A percentile compares a stretch with the other conserved stretches of the same genome.
Conservation (phyloP, 345 rosid genomes). For the Eucalyptus lansdowneana region DNA sequence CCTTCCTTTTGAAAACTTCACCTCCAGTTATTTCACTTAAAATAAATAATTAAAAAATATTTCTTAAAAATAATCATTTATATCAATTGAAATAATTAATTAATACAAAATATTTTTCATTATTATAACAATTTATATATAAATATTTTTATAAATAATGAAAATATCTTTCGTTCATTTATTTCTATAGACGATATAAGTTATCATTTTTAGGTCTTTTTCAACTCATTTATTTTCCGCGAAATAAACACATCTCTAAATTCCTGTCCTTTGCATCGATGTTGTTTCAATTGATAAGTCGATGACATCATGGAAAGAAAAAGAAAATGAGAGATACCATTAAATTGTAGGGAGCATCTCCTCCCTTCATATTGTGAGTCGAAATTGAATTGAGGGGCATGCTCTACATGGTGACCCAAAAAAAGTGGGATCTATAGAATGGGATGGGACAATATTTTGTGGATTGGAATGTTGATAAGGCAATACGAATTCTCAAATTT, state of each 20-base stretch:
- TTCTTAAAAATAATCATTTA: accelerated
- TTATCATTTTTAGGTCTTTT: not conserved
- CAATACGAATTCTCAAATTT: not conserved
- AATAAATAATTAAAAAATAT: not conserved
- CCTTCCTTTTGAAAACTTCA: not conserved
- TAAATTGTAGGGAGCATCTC: not conserved
- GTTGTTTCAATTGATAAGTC: not conserved
- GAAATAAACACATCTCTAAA: accelerated
- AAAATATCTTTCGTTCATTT: not conserved
- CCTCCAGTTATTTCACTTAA: not conserved
- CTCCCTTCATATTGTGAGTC: not conserved
- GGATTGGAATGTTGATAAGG: not conserved
- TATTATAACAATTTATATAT: not conserved
- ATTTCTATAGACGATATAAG: accelerated
- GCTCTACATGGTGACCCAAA: not conserved
- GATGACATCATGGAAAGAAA: not conserved
- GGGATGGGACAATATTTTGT: not conserved
- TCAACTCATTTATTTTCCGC: accelerated
- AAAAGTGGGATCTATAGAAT: not conserved
- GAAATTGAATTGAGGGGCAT: not conserved
- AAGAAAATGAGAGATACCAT: not conserved
- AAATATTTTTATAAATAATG: not conserved
- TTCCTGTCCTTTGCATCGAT: not conserved
- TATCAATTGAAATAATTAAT: not conserved
- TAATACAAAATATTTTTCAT: not conserved